A percentile compares a stretch with the other conserved stretches of the same genome.
phyloP scores from a whole-genome alignment of 1,284 basidiomycete genomes.

The Trametes hirsuta region DNA sequence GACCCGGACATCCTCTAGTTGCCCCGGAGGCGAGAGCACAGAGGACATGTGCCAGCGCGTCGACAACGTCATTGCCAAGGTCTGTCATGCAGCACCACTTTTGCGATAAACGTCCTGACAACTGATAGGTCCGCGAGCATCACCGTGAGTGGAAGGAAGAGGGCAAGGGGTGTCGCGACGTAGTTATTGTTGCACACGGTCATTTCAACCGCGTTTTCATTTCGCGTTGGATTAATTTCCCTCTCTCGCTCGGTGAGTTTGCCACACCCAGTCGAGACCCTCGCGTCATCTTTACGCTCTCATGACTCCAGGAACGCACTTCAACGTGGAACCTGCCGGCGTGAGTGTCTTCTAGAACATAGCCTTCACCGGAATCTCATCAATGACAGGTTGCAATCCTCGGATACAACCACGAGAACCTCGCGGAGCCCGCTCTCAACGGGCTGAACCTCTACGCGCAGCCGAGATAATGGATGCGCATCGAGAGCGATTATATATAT shows the following conservation, averaged over 20 bases:
- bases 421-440: conserved; percentile 78
- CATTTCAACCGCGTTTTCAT: conserved; percentile 89
- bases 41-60: conserved; percentile 80
- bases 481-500: neutral
- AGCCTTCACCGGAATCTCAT: neutral
- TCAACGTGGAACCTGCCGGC: conserved; percentile 82
- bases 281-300: conserved; percentile 5
- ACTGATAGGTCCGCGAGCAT: conserved; percentile 67
- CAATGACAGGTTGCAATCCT: conserved; percentile 62
- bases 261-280: neutral
- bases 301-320: conserved; percentile 60
- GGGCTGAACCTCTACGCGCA: conserved; percentile 71
- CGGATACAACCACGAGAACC: conserved; percentile 74
- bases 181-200: conserved; percentile 78
- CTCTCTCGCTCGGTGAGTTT: conserved; percentile 61
- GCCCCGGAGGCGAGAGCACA: conserved; percentile 85
- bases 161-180: conserved; percentile 65
- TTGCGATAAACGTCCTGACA: neutral
- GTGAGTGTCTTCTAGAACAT: conserved; percentile 45
- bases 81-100: conserved; percentile 23
- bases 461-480: conserved; percentile 8
- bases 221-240: conserved; percentile 77
- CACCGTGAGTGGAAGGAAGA: conserved; percentile 75
- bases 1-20: conserved; percentile 46
- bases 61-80: conserved; percentile 76